Percentiles rank a stretch among this genome's conserved stretches.
Evolutionary conservation across 2,329 filamentous ascomycete species (phyloP).

Genomic region (Cytospora chrysosperma): DNA sequence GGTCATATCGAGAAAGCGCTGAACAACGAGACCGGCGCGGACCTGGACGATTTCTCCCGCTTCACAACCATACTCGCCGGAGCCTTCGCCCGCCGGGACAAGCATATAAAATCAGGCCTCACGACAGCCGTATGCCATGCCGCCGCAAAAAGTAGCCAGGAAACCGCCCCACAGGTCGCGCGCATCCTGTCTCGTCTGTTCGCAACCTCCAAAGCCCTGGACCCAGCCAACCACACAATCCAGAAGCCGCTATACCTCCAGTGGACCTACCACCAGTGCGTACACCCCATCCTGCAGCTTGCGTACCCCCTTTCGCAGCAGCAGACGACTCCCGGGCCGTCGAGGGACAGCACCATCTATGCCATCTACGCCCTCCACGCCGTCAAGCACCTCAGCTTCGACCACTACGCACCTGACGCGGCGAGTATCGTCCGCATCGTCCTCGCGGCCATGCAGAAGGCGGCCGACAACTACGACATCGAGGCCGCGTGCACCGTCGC

Average conservation of each 20-base stretch:
- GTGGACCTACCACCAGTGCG: slow-evolving; percentile 48
- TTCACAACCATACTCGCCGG: slow-evolving; percentile 16
- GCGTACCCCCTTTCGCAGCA: slow-evolving; percentile 38
- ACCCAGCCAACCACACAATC: slow-evolving; percentile 12
- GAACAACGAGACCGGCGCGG: slow-evolving; percentile 1
- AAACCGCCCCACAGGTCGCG: slow-evolving; percentile 40
- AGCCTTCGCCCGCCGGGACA: slow-evolving; percentile 19
- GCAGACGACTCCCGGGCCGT: slow-evolving; percentile 20
- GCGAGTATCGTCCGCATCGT: slow-evolving; percentile 48
- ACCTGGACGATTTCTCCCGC: slow-evolving; percentile 7
- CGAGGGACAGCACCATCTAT: slow-evolving; percentile 37
- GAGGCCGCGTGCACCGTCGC: slow-evolving; percentile 50
- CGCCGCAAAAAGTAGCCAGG: slow-evolving; percentile 6
- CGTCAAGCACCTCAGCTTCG: slow-evolving; percentile 48
- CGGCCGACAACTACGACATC: slow-evolving; percentile 43
- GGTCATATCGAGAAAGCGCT: slow-evolving; percentile 10
- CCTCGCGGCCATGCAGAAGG: slow-evolving; percentile 46
- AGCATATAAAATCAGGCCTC: slow-evolving; percentile 7
- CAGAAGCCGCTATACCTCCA: slow-evolving; percentile 40
- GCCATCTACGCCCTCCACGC: slow-evolving; percentile 49
- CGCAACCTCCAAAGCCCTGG: slow-evolving; percentile 29
- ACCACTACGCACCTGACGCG: slow-evolving; percentile 53
- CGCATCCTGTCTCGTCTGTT: slow-evolving; percentile 44
- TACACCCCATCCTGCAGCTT: slow-evolving; percentile 44
- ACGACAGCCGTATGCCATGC: slow-evolving; percentile 13